Evolutionary conservation across 202 grass and related monocot species (phyloP), one percentile per base, ranked within the genome.

Genomic region (Panicum virgatum): DNA sequence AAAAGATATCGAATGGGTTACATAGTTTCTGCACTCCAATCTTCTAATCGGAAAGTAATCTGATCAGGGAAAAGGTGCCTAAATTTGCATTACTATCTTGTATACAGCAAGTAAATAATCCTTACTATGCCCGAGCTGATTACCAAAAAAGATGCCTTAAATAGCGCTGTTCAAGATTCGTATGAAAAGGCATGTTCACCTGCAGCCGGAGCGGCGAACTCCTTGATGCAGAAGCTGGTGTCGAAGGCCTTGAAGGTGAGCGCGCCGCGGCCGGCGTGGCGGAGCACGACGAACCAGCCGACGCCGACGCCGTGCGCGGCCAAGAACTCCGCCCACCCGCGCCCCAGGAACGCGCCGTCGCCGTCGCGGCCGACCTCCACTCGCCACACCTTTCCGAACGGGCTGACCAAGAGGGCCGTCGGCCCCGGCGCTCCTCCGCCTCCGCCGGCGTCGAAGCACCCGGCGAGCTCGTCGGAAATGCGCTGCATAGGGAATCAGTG

Each of bases 171-270:
- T 19, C 29, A 78, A 66, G 36, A 50, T 50, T n/a, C 48, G 0
- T 5, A 10, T 27, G 22, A 0, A 44, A 43, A 40, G 0, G 29
- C 19, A 4, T 68, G 3, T 57, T 27, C 18, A 80, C 77, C 47
- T 69, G 20, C 32, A 27, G 42, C 30, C 57, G 27, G 22, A 36
- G 44, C 15, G 38, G 45, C 22, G 69, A 75, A 84, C 50, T 84
- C 80, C 39, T 71, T 81, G 20, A 83, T 63, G 80, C 75, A 81
- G 57, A 43, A 46, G 58, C 42, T 86, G 46, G 62, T 4, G 66
- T 75, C 59, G 56, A 92, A 92, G 34, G 80, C 76, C 71, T 89
- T 92, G 44, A 92, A 50, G 47, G 69, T 85, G 76, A 89, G 78
- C 38, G 58, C n/a, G 57, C 64, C 51, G 70, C 85, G 58, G 25